Base-by-base conservation (phyloP, 345 rosid species). In the Diplotaxis tenuifolia region DNA sequence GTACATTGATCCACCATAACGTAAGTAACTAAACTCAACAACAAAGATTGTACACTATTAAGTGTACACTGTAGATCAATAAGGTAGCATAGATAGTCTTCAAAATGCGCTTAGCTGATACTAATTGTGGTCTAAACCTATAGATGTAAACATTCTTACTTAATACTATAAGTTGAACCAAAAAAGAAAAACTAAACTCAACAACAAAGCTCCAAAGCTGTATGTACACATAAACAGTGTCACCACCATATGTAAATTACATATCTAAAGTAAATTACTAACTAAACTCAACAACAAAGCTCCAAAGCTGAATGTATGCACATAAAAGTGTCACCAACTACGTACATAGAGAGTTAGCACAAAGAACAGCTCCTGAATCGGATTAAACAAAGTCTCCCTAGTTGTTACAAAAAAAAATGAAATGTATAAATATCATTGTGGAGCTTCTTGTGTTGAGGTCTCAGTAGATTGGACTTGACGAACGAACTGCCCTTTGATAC, bases 401-500 rank as follows among this genome's bases (percentile, higher is more conserved):
- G 32, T 29, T 29, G 32, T 29, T 29, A 6, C 32, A 29, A 29
- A n/a, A n/a, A n/a, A n/a, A n/a, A n/a, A n/a, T n/a, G n/a, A n/a
- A n/a, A n/a, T n/a, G n/a, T n/a, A n/a, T n/a, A n/a, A n/a, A 25
- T 25, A 25, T 25, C 28, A 25, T 25, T 25, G 36, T 58, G 63
- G 70, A 71, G 69, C 42, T 65, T 50, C 12, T 67, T 71, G 60
- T 71, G 72, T 72, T 72, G 76, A 9, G 11, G 21, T 32, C 66
- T 73, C 72, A 1, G 25, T 54, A 11, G 77, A 50, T 15, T 62
- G 75, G 14, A 25, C 78, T 54, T 78, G 90, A 25, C 91, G 84
- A 62, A 87, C 91, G 75, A 90, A 90, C 58, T 90, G 96, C 4
- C 93, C 93, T 56, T 79, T 82, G 55, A 85, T 75, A 29, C 88